These are phyloP conservation scores for Clonostachys sp. DNA, from an alignment of 2,329 filamentous ascomycete species.

Conservation along the genomic window DNA sequence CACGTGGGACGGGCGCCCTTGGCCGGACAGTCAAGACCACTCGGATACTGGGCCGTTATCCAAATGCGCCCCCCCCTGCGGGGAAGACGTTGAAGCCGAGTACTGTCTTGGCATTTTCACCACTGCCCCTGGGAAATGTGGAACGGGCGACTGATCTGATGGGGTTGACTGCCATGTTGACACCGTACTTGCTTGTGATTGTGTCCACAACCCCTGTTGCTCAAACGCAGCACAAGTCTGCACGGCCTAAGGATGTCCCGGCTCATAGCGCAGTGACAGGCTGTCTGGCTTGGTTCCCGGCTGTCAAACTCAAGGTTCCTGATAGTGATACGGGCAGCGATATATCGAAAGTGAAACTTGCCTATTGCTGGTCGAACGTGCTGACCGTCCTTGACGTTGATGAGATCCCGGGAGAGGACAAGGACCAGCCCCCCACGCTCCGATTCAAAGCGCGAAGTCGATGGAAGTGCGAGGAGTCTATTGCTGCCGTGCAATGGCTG, in stretches of 20 bases:
- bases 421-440: constrained; percentile 73
- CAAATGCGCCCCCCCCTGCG: constrained; percentile 56
- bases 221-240: constrained; percentile 92
- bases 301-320: constrained; percentile 81
- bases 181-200: constrained; percentile 90
- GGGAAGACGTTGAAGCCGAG: constrained; percentile 80
- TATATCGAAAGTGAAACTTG: constrained; percentile 78
- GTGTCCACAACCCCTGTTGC: constrained; percentile 96
- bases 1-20: constrained; percentile 80
- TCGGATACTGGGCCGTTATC: constrained; percentile 87
- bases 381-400: constrained; percentile 88
- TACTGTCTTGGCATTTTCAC: constrained; percentile 87
- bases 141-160: constrained; percentile 83
- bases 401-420: constrained; percentile 62
- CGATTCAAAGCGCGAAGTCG: constrained; percentile 78
- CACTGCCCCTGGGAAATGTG: constrained; percentile 89
- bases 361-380: constrained; percentile 99
- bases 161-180: constrained; percentile 91
- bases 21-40: constrained; percentile 85
- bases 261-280: constrained; percentile 91
- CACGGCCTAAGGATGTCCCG: constrained; percentile 83
- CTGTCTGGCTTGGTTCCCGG: constrained; percentile 94
- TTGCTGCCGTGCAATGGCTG: constrained; percentile 95
- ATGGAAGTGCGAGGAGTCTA: constrained; percentile 92
- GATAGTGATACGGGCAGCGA: constrained; percentile 63